Conservation (phyloP, 2,329 filamentous ascomycete species). For the Colletotrichum noveboracense region DNA sequence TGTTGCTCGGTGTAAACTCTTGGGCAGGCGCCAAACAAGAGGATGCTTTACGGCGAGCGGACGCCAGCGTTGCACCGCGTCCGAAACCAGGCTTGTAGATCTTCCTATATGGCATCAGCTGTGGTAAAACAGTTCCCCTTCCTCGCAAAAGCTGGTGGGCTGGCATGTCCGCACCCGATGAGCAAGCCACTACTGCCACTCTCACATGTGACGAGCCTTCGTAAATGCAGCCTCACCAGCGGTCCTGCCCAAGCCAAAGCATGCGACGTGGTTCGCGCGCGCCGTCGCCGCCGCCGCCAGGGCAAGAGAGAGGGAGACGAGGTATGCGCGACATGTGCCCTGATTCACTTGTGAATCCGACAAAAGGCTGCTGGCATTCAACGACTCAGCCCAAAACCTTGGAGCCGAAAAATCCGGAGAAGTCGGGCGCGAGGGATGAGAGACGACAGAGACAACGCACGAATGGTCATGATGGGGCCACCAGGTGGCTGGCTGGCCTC, state of each 20-base stretch:
- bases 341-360: constrained; percentile 11
- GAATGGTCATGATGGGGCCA: not conserved
- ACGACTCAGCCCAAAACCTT: constrained; percentile 5
- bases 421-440: not conserved
- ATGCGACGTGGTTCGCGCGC: not conserved
- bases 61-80: constrained; percentile 8
- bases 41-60: not conserved
- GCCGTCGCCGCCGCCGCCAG: not conserved
- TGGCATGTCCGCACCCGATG: constrained; percentile 6
- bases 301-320: not conserved
- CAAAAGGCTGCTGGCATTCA: constrained; percentile 2
- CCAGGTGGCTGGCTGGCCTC: not conserved
- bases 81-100: constrained; percentile 15
- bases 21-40: not conserved
- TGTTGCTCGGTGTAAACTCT: not conserved
- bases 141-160: not conserved
- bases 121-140: not conserved
- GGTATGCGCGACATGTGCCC: constrained; percentile 6
- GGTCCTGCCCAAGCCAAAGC: not conserved
- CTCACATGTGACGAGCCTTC: constrained; percentile 13
- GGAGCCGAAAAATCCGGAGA: not conserved
- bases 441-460: not conserved
- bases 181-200: constrained; percentile 5
- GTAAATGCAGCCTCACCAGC: constrained; percentile 5
- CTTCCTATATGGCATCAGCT: constrained; percentile 1